These are phyloP conservation scores for Mortierella antarctica DNA, from an alignment of 192 early-diverging fungal species.

Conservation along the genomic window DNA sequence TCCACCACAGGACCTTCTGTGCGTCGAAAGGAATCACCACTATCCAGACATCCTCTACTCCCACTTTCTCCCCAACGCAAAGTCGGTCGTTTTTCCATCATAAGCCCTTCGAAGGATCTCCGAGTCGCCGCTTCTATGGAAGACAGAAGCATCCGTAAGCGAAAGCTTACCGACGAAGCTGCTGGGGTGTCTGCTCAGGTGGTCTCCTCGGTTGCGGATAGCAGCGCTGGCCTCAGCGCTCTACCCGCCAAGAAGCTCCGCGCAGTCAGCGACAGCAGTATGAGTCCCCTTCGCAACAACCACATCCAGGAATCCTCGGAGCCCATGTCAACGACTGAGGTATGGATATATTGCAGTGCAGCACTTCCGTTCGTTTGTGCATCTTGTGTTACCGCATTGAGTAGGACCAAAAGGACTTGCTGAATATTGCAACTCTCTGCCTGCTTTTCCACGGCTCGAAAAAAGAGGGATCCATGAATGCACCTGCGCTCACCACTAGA, in stretches of 20 bases:
- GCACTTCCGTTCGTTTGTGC: neutral
- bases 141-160: conserved; percentile 57
- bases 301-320: conserved; percentile 7
- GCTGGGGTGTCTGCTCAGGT: conserved; percentile 20
- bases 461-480: too few species aligned
- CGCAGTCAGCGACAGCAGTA: conserved; percentile 11
- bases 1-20: too few species aligned
- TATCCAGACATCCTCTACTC: neutral
- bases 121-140: conserved; percentile 53
- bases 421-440: neutral
- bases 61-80: neutral
- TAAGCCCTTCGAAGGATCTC: conserved; percentile 53
- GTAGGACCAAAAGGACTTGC: too few species aligned
- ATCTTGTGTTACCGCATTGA: neutral
- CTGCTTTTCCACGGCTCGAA: neutral
- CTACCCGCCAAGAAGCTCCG: conserved; percentile 20
- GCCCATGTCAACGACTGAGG: conserved; percentile 21
- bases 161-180: conserved; percentile 54
- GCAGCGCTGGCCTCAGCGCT: conserved; percentile 3
- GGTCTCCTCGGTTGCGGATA: conserved; percentile 2
- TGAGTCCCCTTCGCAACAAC: neutral
- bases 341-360: conserved; percentile 3
- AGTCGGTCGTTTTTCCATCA: conserved; percentile 24
- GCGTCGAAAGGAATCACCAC: neutral
- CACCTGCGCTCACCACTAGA: neutral